These are phyloP conservation scores for Spizellomyces sp. DNA, from an alignment of 192 early-diverging fungal genomes.

Conservation along the genomic window DNA sequence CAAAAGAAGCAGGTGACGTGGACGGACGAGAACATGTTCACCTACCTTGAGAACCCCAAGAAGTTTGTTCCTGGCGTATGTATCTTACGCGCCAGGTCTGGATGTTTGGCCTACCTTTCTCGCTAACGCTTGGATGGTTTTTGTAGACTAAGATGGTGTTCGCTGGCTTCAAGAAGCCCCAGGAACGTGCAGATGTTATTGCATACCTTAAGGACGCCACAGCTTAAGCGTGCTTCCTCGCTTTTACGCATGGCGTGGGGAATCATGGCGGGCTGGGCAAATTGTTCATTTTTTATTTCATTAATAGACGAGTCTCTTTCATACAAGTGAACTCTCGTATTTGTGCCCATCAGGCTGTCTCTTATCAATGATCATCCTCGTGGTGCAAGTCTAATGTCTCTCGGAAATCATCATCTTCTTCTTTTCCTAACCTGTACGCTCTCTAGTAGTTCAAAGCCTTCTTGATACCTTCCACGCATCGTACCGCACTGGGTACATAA, in stretches of 20 bases:
- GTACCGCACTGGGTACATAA: constrained; percentile 84
- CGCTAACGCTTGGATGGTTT: constrained; percentile 49
- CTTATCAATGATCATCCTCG: too few relatives aligned
- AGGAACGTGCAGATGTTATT: constrained; percentile 76
- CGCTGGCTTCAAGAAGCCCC: constrained; percentile 83
- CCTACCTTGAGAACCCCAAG: constrained; percentile 98
- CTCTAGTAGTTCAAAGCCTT: constrained; percentile 66
- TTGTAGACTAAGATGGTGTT: constrained; percentile 95
- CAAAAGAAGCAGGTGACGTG: constrained; percentile 81
- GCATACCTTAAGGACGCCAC: constrained; percentile 85
- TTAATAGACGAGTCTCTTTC: too few relatives aligned
- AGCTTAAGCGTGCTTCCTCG: constrained; percentile 25
- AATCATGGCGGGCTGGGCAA: too few relatives aligned
- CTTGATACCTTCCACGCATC: constrained; percentile 88
- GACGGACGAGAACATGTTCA: constrained; percentile 89
- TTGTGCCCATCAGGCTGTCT: too few relatives aligned
- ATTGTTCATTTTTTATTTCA: too few relatives aligned
- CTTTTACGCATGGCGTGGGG: too few relatives aligned
- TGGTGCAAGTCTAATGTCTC: too few relatives aligned
- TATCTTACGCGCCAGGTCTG: not conserved
- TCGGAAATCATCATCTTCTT: too few relatives aligned
- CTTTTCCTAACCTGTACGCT: too few relatives aligned
- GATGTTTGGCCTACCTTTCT: not conserved
- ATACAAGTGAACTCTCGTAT: too few relatives aligned
- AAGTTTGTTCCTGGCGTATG: constrained; percentile 67